A percentile compares a stretch with the other conserved stretches of the same genome.
These are phyloP conservation scores for Castanospermum australe DNA, from an alignment of 306 rosid genomes.

Conservation along the genomic window DNA sequence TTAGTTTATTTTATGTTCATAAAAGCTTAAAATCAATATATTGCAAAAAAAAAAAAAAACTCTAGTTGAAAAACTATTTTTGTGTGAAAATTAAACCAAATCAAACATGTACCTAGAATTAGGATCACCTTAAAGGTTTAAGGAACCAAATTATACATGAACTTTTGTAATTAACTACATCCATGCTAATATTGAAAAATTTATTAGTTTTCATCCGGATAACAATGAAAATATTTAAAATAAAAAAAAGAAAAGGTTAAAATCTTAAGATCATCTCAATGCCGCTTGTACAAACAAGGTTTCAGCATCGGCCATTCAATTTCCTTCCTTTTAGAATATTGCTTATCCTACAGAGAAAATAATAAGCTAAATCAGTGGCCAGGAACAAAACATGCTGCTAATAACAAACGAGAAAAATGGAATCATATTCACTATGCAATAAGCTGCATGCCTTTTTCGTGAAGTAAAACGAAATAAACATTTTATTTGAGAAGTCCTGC, in stretches of 20 bases:
- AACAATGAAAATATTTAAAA: not conserved
- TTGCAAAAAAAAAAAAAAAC: too few relatives aligned
- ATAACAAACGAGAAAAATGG: not conserved
- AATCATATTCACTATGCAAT: not conserved
- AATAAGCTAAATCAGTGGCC: not conserved
- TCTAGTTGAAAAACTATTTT: too few relatives aligned
- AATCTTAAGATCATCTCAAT: slow-evolving; percentile 51
- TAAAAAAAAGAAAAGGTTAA: not conserved
- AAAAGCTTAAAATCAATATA: too few relatives aligned
- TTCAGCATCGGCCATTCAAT: slow-evolving; percentile 86
- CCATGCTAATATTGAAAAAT: not conserved
- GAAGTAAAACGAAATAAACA: slow-evolving; percentile 82
- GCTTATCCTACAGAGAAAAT: slow-evolving; percentile 51
- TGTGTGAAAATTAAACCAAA: too few relatives aligned
- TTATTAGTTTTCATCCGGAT: not conserved
- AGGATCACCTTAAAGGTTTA: not conserved
- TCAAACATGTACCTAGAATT: too few relatives aligned
- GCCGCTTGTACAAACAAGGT: slow-evolving; percentile 93
- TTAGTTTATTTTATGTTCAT: too few relatives aligned
- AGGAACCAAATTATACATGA: not conserved
- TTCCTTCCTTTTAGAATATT: slow-evolving; percentile 47
- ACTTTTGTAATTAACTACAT: not conserved
- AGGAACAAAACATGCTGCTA: not conserved
- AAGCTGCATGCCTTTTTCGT: slow-evolving; percentile 64
- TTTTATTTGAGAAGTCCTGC: slow-evolving; percentile 94